A percentile compares a stretch with the other conserved stretches of the same genome.
Conservation (phyloP, 2,329 filamentous ascomycete species). For the Phialocephala subalpina region DNA sequence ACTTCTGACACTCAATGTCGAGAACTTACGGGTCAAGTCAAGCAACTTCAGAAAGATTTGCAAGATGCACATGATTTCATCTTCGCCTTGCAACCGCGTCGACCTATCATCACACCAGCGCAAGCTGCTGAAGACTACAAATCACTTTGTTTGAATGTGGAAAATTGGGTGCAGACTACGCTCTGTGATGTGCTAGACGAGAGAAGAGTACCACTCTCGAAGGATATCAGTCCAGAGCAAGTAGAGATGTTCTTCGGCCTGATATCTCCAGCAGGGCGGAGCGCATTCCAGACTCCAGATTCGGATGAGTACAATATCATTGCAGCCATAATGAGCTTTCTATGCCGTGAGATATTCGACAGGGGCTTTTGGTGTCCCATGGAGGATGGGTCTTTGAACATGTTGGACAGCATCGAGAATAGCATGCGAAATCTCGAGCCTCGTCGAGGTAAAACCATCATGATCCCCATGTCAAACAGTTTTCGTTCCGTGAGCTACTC, state of each 20-base stretch:
- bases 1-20: neutral
- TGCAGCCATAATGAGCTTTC: slow-evolving; percentile 26
- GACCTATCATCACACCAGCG: slow-evolving; percentile 20
- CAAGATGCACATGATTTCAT: slow-evolving; percentile 25
- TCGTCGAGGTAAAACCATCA: slow-evolving; percentile 20
- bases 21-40: slow-evolving; percentile 2
- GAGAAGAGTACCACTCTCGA: neutral
- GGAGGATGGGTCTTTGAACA: slow-evolving; percentile 12
- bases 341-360: slow-evolving; percentile 19
- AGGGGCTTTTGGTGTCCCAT: slow-evolving; percentile 25
- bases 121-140: slow-evolving; percentile 26
- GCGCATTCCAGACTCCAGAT: slow-evolving; percentile 15
- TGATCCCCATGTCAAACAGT: neutral
- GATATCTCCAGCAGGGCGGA: slow-evolving; percentile 15
- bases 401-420: slow-evolving; percentile 19
- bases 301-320: slow-evolving; percentile 30
- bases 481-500: neutral
- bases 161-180: slow-evolving; percentile 25
- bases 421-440: slow-evolving; percentile 27
- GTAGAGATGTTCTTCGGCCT: slow-evolving; percentile 18
- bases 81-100: slow-evolving; percentile 26
- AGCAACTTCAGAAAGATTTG: slow-evolving; percentile 16
- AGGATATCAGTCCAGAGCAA: neutral
- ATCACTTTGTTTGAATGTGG: slow-evolving; percentile 19
- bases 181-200: slow-evolving; percentile 21